These are phyloP conservation scores for Bipolaris zeicola DNA, from an alignment of 2,329 filamentous ascomycete genomes.

Conservation along the genomic window DNA sequence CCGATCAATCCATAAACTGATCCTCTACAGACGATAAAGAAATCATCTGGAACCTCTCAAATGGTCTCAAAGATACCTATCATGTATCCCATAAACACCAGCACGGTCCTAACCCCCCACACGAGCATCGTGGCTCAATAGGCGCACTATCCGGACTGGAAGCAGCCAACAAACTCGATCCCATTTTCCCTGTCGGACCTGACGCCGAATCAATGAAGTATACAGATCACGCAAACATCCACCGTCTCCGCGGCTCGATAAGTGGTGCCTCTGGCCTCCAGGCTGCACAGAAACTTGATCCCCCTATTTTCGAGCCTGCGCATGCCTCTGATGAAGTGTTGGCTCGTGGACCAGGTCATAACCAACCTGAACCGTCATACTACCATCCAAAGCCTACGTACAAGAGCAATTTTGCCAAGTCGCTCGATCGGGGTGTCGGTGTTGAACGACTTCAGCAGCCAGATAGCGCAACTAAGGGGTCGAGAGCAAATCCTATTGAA, in stretches of 20 bases:
- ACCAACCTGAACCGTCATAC: constrained; percentile 3
- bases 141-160: constrained; percentile 10
- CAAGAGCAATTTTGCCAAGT: constrained; percentile 5
- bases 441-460: background rate
- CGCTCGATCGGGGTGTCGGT: background rate
- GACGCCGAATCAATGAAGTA: constrained; percentile 15
- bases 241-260: constrained; percentile 16
- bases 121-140: constrained; percentile 26
- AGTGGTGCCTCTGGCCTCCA: constrained; percentile 11
- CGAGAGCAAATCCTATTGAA: background rate
- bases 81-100: constrained; percentile 4
- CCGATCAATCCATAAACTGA: background rate
- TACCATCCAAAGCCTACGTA: constrained; percentile 14
- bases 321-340: background rate
- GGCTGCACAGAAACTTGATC: constrained; percentile 19
- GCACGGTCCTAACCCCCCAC: background rate
- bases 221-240: constrained; percentile 10
- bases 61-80: constrained; percentile 5
- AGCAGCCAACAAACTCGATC: constrained; percentile 23
- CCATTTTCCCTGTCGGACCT: constrained; percentile 8
- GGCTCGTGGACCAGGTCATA: constrained; percentile 11
- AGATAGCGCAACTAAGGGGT: background rate
- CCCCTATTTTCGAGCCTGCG: constrained; percentile 1
- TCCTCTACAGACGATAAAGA: background rate
- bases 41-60: constrained; percentile 3